Evolutionary conservation across 2,329 filamentous ascomycete species (phyloP).

Genomic region (Microsporum ferrugineum): DNA sequence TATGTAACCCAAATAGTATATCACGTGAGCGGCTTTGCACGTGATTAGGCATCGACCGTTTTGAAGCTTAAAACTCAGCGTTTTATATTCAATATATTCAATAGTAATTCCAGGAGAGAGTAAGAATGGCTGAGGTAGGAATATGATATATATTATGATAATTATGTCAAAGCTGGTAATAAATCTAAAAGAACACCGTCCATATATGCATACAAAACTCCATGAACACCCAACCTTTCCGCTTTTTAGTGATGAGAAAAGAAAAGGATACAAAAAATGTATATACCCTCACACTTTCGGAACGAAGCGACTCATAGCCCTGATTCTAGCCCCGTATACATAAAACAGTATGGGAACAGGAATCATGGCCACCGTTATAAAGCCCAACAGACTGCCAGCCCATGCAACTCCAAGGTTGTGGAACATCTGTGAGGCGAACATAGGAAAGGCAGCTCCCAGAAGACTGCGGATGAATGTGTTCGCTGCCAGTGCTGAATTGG

Average conservation of each 20-base stretch:
- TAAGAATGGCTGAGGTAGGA: neutral
- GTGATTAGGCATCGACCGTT: neutral
- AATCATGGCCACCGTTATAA: constrained; percentile 30
- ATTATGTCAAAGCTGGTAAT: neutral
- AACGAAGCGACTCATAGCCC: constrained; percentile 28
- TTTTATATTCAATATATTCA: no score
- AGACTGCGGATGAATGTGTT: constrained; percentile 68
- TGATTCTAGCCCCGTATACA: constrained; percentile 22
- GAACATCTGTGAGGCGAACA: constrained; percentile 47
- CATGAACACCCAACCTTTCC: neutral
- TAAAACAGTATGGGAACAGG: constrained; percentile 40
- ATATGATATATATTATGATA: neutral
- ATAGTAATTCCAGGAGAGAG: neutral
- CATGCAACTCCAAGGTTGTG: constrained; percentile 29
- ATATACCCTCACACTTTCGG: constrained; percentile 18
- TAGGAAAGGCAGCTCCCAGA: constrained; percentile 68
- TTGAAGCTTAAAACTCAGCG: no score
- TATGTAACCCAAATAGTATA: neutral
- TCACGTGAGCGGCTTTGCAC: neutral
- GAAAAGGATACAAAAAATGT: neutral
- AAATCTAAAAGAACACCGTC: neutral
- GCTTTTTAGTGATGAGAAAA: neutral
- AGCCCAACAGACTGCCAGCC: constrained; percentile 31
- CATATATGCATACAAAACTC: neutral
- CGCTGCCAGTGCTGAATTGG: constrained; percentile 59